These are phyloP conservation scores for Botrytis medusae DNA, from an alignment of 2,329 filamentous ascomycete genomes.

Conservation along the genomic window DNA sequence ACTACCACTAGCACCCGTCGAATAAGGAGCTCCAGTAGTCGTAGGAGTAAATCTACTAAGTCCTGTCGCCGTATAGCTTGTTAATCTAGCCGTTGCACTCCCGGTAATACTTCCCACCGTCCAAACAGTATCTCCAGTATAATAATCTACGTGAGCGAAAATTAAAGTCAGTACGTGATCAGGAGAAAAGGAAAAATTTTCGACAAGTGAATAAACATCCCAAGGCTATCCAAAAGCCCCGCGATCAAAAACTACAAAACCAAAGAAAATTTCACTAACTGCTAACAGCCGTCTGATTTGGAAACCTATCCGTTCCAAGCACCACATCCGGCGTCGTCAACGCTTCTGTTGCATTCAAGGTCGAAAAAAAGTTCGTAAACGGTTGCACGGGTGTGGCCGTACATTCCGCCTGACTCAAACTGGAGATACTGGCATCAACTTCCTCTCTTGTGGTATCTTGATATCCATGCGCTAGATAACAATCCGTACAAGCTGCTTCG, in stretches of 20 bases:
- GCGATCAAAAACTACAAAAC: background rate
- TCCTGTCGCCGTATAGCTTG: background rate
- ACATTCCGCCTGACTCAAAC: background rate
- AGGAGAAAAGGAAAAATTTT: background rate
- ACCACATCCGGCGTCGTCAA: background rate
- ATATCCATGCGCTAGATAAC: background rate
- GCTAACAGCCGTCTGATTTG: background rate
- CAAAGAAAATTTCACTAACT: background rate
- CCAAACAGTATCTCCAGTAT: background rate
- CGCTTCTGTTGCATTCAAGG: background rate
- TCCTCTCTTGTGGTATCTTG: background rate
- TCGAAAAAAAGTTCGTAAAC: background rate
- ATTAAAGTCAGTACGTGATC: fast-evolving
- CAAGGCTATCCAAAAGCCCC: background rate
- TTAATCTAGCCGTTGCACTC: background rate
- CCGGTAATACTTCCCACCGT: background rate
- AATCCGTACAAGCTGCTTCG: background rate
- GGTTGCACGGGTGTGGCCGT: background rate
- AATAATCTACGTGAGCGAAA: background rate
- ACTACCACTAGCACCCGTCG: background rate
- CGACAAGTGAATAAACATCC: background rate
- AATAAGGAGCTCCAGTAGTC: background rate
- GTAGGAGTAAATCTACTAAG: background rate
- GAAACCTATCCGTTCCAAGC: background rate
- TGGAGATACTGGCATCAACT: background rate